Conservation (phyloP, 805 yeast species). For the Yamadazyma olivae region DNA sequence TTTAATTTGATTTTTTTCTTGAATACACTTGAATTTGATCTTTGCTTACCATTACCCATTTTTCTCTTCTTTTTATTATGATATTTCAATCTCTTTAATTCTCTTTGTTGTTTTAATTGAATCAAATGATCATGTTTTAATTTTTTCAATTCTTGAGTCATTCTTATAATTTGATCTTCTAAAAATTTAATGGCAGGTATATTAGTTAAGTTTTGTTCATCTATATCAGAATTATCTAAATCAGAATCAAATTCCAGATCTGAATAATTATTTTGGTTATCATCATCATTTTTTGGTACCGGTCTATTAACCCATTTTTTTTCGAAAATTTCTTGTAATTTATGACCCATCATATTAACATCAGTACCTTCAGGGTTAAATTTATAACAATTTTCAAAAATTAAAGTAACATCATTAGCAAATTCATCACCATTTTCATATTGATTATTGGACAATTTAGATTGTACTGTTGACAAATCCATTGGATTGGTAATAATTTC, state of each 20-base stretch:
- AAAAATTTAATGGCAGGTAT: conserved; percentile 89
- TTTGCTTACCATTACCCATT: too few species aligned
- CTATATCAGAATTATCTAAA: conserved; percentile 59
- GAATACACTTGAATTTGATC: conserved; percentile 14
- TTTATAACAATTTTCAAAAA: conserved; percentile 83
- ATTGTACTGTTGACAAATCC: conserved; percentile 86
- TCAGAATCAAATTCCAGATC: conserved; percentile 43
- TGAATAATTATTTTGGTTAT: conserved; percentile 7
- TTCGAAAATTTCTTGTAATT: conserved; percentile 81
- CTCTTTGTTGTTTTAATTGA: conserved; percentile 61
- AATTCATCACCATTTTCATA: conserved; percentile 88
- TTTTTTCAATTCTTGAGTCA: conserved; percentile 80
- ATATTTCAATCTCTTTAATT: conserved; percentile 43
- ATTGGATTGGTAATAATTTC: conserved; percentile 88
- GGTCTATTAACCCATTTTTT: conserved; percentile 77
- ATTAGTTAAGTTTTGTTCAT: conserved; percentile 51
- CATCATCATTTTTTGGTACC: conserved; percentile 54
- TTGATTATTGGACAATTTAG: conserved; percentile 78
- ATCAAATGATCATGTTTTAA: conserved; percentile 77
- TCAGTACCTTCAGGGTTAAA: conserved; percentile 98
- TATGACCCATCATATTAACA: conserved; percentile 92
- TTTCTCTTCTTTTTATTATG: conserved; percentile 26
- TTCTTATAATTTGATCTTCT: conserved; percentile 80
- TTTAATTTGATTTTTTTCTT: conserved; percentile 17
- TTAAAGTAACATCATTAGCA: conserved; percentile 75